Evolutionary conservation across 257 asterid genomes (phyloP), one percentile per base, ranked within the genome.

Genomic region (Forsythia suspensa): DNA sequence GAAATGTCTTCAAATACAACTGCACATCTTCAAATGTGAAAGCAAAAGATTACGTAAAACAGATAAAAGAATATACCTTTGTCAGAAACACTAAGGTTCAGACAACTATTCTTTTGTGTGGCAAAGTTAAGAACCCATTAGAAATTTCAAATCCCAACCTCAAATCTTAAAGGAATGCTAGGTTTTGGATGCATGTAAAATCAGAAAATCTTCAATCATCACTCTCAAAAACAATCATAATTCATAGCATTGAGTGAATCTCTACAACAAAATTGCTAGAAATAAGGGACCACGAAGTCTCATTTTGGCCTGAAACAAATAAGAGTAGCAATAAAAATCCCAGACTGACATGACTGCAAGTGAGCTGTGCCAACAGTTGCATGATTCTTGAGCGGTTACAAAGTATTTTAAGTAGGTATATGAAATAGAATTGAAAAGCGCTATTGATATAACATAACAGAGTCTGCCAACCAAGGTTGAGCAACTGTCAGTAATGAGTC

Each of bases 141-240:
- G 40, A 18, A 29, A 77, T 34, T 55, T 78, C 80, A 75, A 44
- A 41, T 24, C 68, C 63, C 68, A 70, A 65, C 65, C 81, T 59
- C 75, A 71, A 51, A 76, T 48, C 34, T 37, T n/a, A 57, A 18
- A n/a, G 29, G 34, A 7, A 76, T 68, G 40, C 46, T 71, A 21
- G 46, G 71, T 6, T 63, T 42, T 63, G 46, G 38, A 51, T 40
- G 29, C 66, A 29, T 38, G 71, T 68, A 39, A 68, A 3, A 29
- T n/a, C 9, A 36, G 44, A 9, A 80, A 69, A 43, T 21, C 6
- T 10, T 37, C 44, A 36, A 72, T 69, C 75, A 65, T 38, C 69
- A 42, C 52, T 44, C 41, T 24, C 57, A 52, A 21, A 38, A 75
- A 21, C 29, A 41, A 71, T 39, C 57, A 61, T 34, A 73, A 79